These are phyloP conservation scores for Lathyrus aphaca DNA, from an alignment of 306 rosid genomes.

Conservation along the genomic window DNA sequence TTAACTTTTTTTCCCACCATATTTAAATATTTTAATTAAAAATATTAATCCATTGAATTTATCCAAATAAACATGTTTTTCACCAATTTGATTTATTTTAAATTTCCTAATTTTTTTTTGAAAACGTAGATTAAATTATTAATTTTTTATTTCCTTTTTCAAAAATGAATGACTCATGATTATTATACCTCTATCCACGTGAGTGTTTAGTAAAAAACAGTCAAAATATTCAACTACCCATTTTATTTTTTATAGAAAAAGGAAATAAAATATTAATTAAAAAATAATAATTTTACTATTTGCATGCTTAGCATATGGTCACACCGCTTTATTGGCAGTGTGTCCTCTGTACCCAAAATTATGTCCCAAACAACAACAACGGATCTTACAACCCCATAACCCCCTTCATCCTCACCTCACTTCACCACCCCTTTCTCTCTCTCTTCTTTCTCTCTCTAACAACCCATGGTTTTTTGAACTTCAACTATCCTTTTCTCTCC, in stretches of 20 bases:
- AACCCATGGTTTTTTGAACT: constrained; percentile 34
- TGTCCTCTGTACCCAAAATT: constrained; percentile 52
- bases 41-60: no score
- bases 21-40: no score
- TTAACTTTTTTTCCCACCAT: no score
- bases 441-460: background rate
- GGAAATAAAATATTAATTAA: background rate
- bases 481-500: constrained; percentile 57
- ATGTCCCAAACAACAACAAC: constrained; percentile 48
- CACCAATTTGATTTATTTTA: no score
- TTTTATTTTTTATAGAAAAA: background rate
- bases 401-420: background rate
- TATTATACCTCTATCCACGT: no score
- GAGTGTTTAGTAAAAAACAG: no score
- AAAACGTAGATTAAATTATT: no score
- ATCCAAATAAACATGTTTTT: no score
- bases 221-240: constrained; percentile 13
- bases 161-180: no score
- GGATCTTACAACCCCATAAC: constrained; percentile 59
- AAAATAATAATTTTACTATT: background rate
- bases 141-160: no score
- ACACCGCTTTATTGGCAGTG: constrained; percentile 66
- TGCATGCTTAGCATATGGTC: constrained; percentile 72
- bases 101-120: no score
- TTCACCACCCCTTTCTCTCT: constrained; percentile 14